These are phyloP conservation scores for Hirsutella thompsonii DNA, from an alignment of 2,329 filamentous ascomycete species.

Conservation along the genomic window DNA sequence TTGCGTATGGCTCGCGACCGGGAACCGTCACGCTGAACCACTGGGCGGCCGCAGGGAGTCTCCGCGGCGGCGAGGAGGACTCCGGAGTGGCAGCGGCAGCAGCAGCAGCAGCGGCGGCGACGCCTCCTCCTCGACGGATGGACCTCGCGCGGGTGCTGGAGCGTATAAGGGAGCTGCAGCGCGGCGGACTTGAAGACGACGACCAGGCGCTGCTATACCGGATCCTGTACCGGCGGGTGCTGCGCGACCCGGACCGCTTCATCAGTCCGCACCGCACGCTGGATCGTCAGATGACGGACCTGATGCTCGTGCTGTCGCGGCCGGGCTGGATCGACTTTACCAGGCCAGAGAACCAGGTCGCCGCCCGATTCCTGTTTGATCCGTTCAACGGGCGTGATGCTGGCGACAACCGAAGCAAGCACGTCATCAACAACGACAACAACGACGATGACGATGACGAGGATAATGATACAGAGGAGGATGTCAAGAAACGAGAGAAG, in stretches of 20 bases:
- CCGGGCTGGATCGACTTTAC: slow-evolving; percentile 65
- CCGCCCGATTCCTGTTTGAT: slow-evolving; percentile 55
- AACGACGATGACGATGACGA: slow-evolving; percentile 35
- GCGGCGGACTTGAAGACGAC: slow-evolving; percentile 37
- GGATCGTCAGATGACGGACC: slow-evolving; percentile 59
- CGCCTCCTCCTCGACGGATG: slow-evolving; percentile 51
- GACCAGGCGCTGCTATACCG: slow-evolving; percentile 46
- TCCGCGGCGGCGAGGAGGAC: no score
- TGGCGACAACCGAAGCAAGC: no score
- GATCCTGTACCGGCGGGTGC: slow-evolving; percentile 53
- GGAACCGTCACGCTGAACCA: slow-evolving; percentile 63
- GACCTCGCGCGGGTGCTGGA: slow-evolving; percentile 43
- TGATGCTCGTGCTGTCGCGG: slow-evolving; percentile 57
- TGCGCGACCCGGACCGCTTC: slow-evolving; percentile 53
- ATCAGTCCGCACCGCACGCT: slow-evolving; percentile 48
- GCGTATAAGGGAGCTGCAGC: slow-evolving; percentile 44
- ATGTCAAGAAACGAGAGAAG: no score
- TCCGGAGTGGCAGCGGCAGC: no score
- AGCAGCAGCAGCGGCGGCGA: no score
- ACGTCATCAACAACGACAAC: no score
- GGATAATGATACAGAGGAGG: no score
- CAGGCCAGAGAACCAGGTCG: slow-evolving; percentile 55
- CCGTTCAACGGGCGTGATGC: no score
- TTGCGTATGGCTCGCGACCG: slow-evolving; percentile 50
- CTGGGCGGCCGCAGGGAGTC: slow-evolving; percentile 49